Evolutionary conservation across 768 basidiomycete species (phyloP), one percentile per base, ranked within the genome.

Genomic region (Hericium rajendrae): DNA sequence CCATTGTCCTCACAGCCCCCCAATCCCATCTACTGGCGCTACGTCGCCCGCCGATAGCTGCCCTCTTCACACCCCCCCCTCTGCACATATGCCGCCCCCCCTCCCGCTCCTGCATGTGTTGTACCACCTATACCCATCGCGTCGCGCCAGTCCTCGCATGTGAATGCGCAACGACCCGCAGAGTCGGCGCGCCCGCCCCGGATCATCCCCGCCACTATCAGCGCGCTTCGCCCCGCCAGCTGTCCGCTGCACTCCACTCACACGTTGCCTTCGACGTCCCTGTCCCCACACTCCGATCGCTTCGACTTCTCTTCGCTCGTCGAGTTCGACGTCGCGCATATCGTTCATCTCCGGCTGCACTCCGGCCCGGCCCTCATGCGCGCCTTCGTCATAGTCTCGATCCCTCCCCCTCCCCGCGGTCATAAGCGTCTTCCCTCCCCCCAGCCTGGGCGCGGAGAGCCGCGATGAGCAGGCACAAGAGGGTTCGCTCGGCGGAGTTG

Each of bases 21-120:
- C 18, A 77, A 77, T 48, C 38, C 60, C 38, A 11, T 59, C n/a
- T 77, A 73, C 64, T 77, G 76, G 76, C 73, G 76, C 24, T 78
- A 77, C 59, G 71, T 77, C 55, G 72, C 76, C n/a, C 75, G 76
- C 54, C 69, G 76, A 66, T 77, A 37, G 38, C 11, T 5, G 3
- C 16, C 51, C 24, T 20, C 49, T n/a, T n/a, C n/a, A n/a, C n/a
- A n/a, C n/a, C n/a, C n/a, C n/a, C n/a, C 49, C 49, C 49, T 24
- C 26, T 50, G 49, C 49, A 32, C 49, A 50, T 22, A 50, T 50
- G 9, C 20, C 49, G 16, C 20, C 28, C 20, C n/a, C 9, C 49
- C 15, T 24, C 28, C 22, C 20, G 26, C 49, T 11, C 49, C 49
- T 24, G 22, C n/a, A 43, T 43, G 41, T 41, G 40, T 41, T 41